Evolutionary conservation across 1,139 yeast genomes (phyloP), one percentile per base, ranked within the genome.

Genomic region (Geotrichum cucujoidarum): DNA sequence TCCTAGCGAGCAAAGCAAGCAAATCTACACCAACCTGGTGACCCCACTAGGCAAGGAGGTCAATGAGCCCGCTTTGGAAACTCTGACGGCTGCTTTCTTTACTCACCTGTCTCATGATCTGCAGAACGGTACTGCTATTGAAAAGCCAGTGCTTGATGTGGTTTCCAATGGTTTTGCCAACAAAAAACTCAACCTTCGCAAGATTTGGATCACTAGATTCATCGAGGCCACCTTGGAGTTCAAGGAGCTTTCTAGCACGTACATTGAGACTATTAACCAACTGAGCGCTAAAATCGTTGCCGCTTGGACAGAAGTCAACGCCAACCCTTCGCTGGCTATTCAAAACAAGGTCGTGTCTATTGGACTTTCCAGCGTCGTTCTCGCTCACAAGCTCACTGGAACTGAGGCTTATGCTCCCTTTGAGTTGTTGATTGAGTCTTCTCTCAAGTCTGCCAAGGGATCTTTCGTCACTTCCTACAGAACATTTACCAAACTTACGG

Each of bases 1-100:
- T 52, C 10, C 59, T 1, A 59, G 59, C 30, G 58, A 55, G 8
- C 43, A 55, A 2, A 62, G 67, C 13, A 52, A 57, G 4, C 67
- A 67, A 27, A 65, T 82, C 11, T 65, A 78, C 1, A 60, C 67
- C 1, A 71, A 68, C 0, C 60, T 88, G 32, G 55, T 73, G 2
- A 74, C 83, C 1, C 66, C 80, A 16, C 71, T 83, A 7, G 57
- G 76, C 1, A 89, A 87, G 59, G 97, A 90, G 60, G 77, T 80
- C 47, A 87, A 88, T 57, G 97, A 92, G 61, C 37, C 57, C 1
- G 79, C 87, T 0, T 70, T 88, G 43, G 55, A 68, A 1, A 68
- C 71, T 4, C 69, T 80, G 53, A 68, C 83, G n/a, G 64, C 67
- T n/a, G 71, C 80, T 0, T 76, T 77, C 53, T 72, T 75, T 43